These are phyloP conservation scores for Exophiala viscosa DNA, from an alignment of 2,329 filamentous ascomycete genomes.

Conservation along the genomic window DNA sequence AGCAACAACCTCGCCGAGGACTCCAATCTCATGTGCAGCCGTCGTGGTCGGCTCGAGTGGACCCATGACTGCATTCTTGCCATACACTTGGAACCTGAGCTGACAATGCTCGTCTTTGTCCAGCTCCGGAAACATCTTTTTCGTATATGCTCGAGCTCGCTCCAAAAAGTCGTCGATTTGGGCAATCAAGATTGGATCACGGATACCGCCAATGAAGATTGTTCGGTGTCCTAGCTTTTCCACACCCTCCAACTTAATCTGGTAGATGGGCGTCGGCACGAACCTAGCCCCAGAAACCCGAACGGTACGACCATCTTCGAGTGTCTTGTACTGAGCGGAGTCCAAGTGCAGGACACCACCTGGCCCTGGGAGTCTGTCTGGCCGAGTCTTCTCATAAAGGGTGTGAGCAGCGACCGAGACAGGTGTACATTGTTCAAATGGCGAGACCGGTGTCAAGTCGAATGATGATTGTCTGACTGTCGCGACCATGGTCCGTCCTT, in stretches of 20 bases:
- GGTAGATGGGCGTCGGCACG: conserved; percentile 49
- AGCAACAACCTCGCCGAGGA: conserved; percentile 46
- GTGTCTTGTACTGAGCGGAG: conserved; percentile 40
- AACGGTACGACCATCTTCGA: conserved; percentile 36
- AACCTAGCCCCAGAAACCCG: conserved; percentile 48
- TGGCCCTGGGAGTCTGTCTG: conserved; percentile 48
- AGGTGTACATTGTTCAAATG: conserved; percentile 42
- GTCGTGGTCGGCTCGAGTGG: conserved; percentile 30
- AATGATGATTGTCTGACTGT: conserved; percentile 46
- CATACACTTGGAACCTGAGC: background rate
- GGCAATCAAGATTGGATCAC: conserved; percentile 46
- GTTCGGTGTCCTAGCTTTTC: conserved; percentile 42
- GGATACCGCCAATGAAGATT: conserved; percentile 46
- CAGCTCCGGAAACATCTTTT: conserved; percentile 1
- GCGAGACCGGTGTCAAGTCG: conserved; percentile 43
- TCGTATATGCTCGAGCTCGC: conserved; percentile 46
- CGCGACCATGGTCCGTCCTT: conserved; percentile 40
- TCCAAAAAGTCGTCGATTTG: conserved; percentile 39
- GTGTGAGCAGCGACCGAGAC: conserved; percentile 50
- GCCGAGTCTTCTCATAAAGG: conserved; percentile 52
- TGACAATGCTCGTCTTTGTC: background rate
- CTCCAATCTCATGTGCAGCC: conserved; percentile 1
- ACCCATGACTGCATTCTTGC: conserved; percentile 24
- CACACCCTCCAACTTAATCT: conserved; percentile 50
- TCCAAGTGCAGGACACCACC: conserved; percentile 45